Conservation (phyloP, 1,139 yeast species). For the Zygosaccharomyces sapae region DNA sequence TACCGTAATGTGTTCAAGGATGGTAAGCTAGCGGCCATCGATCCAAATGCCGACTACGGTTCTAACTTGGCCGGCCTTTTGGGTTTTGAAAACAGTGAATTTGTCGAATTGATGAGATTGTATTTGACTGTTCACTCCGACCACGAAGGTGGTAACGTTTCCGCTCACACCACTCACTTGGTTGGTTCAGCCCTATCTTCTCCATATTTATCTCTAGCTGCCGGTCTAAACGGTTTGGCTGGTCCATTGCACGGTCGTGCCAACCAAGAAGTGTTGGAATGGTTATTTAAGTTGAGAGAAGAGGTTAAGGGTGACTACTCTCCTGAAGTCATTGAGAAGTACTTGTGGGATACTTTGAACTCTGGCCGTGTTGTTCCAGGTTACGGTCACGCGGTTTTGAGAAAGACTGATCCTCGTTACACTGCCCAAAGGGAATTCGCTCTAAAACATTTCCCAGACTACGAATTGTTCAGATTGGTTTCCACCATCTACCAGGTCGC, state of each 20-base stretch:
- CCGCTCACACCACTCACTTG: conserved; percentile 44
- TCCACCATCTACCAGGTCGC: conserved; percentile 91
- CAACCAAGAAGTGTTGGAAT: conserved; percentile 44
- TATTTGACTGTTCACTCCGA: conserved; percentile 45
- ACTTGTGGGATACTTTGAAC: conserved; percentile 42
- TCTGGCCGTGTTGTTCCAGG: conserved; percentile 45
- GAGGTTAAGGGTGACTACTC: conserved; percentile 36
- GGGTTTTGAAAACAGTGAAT: conserved; percentile 52
- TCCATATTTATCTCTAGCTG: conserved; percentile 41
- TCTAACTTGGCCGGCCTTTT: conserved; percentile 81
- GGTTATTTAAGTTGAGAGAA: conserved; percentile 38
- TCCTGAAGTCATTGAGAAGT: conserved; percentile 35
- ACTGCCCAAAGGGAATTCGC: conserved; percentile 97
- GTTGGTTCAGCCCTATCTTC: conserved; percentile 44
- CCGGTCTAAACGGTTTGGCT: conserved; percentile 44
- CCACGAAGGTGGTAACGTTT: conserved; percentile 48
- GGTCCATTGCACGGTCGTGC: conserved; percentile 47
- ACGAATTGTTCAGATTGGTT: conserved; percentile 86
- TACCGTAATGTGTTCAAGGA: conserved; percentile 58
- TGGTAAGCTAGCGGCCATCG: conserved; percentile 58
- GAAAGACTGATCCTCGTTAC: conserved; percentile 59
- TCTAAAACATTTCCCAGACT: conserved; percentile 94
- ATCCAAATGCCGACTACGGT: conserved; percentile 80
- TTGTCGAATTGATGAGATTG: conserved; percentile 42
- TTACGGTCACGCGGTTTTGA: conserved; percentile 44